These are phyloP conservation scores for Fragaria ananassa DNA, from an alignment of 306 rosid genomes.

Conservation along the genomic window DNA sequence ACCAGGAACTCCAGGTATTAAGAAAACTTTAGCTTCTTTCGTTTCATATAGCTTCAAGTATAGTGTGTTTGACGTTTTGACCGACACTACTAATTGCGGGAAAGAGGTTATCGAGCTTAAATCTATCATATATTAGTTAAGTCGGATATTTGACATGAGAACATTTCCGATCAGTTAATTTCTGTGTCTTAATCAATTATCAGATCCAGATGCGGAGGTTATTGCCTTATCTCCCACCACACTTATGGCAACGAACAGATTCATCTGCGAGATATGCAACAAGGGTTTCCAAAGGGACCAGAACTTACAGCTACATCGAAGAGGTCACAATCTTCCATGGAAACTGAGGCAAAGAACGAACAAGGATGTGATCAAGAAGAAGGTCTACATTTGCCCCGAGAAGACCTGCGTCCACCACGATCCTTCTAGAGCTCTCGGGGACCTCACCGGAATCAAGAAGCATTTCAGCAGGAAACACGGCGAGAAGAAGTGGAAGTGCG, in stretches of 20 bases:
- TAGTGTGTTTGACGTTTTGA: neutral
- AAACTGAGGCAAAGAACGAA: constrained; percentile 66
- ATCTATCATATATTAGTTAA: neutral
- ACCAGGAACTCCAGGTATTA: constrained; percentile 87
- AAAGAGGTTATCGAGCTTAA: neutral
- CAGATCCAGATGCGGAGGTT: constrained; percentile 99
- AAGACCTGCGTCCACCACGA: constrained; percentile 86
- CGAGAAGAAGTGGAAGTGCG: constrained; percentile 99
- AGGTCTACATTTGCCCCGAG: constrained; percentile 91
- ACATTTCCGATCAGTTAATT: neutral
- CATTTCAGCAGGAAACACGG: constrained; percentile 93
- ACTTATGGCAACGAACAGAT: constrained; percentile 89
- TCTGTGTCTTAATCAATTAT: neutral
- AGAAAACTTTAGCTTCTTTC: neutral
- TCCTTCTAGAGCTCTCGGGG: constrained; percentile 79
- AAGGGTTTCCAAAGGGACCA: constrained; percentile 97
- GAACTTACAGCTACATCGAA: constrained; percentile 84
- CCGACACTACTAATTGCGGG: neutral
- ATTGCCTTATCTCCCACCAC: constrained; percentile 82
- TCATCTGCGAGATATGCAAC: constrained; percentile 92
- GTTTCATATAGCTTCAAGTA: neutral
- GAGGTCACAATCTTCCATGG: constrained; percentile 98
- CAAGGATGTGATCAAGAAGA: constrained; percentile 65
- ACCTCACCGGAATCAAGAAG: constrained; percentile 91
- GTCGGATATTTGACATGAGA: neutral